Conservation (phyloP, 2,329 filamentous ascomycete species). For the Curvularia spicifera region DNA sequence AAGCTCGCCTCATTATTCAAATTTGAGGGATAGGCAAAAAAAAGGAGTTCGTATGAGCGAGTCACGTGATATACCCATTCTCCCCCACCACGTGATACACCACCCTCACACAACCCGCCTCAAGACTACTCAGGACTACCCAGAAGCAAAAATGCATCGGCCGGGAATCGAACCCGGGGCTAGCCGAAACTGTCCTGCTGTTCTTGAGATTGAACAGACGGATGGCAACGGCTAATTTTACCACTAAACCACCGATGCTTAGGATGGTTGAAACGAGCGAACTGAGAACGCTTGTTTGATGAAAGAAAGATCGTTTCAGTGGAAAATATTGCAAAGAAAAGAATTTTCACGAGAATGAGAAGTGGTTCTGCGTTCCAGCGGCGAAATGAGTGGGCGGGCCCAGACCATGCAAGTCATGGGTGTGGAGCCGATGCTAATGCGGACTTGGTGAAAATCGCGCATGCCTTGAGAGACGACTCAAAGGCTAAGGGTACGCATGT, state of each 20-base stretch:
- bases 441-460: background rate
- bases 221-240: conserved; percentile 27
- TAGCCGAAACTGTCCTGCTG: conserved; percentile 14
- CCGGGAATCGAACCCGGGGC: conserved; percentile 25
- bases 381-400: background rate
- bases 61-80: background rate
- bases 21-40: no score
- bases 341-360: background rate
- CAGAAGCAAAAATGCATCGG: conserved; percentile 16
- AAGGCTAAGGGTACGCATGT: background rate
- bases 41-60: no score
- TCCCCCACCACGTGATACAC: background rate
- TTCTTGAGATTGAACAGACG: background rate
- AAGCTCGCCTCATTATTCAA: no score
- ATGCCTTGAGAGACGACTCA: background rate
- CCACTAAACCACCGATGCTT: conserved; percentile 26
- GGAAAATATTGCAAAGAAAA: background rate
- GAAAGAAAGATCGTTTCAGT: conserved; percentile 9
- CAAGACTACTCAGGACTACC: no score
- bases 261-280: background rate
- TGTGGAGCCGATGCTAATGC: background rate
- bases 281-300: background rate
- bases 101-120: no score
- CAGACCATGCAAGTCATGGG: background rate
- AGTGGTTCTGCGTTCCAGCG: background rate